phyloP scores from a whole-genome alignment of 1,139 yeast species.

The Eremothecium coryli region DNA sequence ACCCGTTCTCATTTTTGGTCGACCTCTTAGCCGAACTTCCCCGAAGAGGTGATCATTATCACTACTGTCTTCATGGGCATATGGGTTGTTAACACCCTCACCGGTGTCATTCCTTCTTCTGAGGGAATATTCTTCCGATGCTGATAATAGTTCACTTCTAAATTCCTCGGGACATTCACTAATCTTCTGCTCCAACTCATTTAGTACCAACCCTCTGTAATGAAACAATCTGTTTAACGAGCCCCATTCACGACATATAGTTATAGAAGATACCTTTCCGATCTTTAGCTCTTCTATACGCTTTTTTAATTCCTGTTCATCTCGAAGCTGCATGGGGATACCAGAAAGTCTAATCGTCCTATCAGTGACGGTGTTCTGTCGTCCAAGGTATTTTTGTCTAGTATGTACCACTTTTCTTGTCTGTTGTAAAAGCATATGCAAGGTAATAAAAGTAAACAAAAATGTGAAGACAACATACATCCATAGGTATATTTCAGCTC shows the following conservation, averaged over 20 bases:
- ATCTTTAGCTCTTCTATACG: conserved; percentile 72
- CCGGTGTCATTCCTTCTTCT: conserved; percentile 9
- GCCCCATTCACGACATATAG: conserved; percentile 81
- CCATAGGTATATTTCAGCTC: conserved; percentile 41
- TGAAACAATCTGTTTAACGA: conserved; percentile 56
- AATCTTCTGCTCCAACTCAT: conserved; percentile 64
- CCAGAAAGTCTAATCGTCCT: conserved; percentile 85
- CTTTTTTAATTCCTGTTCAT: conserved; percentile 54
- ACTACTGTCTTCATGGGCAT: conserved; percentile 14
- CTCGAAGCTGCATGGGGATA: conserved; percentile 74
- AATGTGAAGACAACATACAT: conserved; percentile 83
- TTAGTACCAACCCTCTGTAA: conserved; percentile 45
- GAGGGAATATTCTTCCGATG: conserved; percentile 21
- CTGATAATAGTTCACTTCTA: conserved; percentile 16
- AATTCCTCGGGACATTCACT: conserved; percentile 44
- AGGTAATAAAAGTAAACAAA: conserved; percentile 63
- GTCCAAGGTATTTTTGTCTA: conserved; percentile 76
- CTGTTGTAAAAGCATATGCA: conserved; percentile 52
- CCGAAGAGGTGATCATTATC: conserved; percentile 26
- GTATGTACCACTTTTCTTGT: conserved; percentile 64
- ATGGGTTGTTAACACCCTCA: background rate
- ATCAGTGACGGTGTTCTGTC: conserved; percentile 85
- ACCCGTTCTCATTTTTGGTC: conserved; percentile 49
- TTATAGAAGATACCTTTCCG: conserved; percentile 68
- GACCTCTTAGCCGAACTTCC: conserved; percentile 22